These are phyloP conservation scores for Floccularia luteovirens DNA, from an alignment of 768 basidiomycete species.

Conservation along the genomic window DNA sequence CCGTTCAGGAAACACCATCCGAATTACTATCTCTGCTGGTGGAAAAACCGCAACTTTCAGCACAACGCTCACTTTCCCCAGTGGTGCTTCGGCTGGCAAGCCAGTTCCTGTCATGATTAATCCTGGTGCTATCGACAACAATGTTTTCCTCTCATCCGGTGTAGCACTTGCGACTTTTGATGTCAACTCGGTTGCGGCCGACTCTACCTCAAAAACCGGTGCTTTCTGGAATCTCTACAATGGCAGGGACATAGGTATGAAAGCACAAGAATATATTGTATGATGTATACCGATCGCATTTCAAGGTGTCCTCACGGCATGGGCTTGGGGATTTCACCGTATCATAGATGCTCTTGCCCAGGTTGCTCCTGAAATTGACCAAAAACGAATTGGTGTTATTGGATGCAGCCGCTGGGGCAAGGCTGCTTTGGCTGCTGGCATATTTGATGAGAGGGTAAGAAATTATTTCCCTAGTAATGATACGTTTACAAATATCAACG, in stretches of 20 bases:
- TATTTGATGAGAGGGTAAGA: no score
- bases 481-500: no score
- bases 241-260: conserved; percentile 9
- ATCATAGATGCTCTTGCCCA: conserved; percentile 29
- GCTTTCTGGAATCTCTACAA: conserved; percentile 20
- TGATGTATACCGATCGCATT: conserved; percentile 8
- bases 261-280: neutral
- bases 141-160: conserved; percentile 6
- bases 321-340: conserved; percentile 32
- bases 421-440: conserved; percentile 7
- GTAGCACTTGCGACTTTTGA: conserved; percentile 20
- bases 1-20: conserved; percentile 9
- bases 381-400: conserved; percentile 24
- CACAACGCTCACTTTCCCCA: conserved; percentile 25
- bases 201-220: conserved; percentile 14
- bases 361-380: conserved; percentile 23
- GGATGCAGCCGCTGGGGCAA: conserved; percentile 17
- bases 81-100: conserved; percentile 8
- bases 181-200: conserved; percentile 6
- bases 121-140: conserved; percentile 6
- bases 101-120: conserved; percentile 7
- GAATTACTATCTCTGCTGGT: conserved; percentile 6
- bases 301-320: conserved; percentile 26
- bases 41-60: conserved; percentile 24
- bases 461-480: no score